Evolutionary conservation across 768 basidiomycete genomes (phyloP).

Genomic region (Leccinellum luteum): DNA sequence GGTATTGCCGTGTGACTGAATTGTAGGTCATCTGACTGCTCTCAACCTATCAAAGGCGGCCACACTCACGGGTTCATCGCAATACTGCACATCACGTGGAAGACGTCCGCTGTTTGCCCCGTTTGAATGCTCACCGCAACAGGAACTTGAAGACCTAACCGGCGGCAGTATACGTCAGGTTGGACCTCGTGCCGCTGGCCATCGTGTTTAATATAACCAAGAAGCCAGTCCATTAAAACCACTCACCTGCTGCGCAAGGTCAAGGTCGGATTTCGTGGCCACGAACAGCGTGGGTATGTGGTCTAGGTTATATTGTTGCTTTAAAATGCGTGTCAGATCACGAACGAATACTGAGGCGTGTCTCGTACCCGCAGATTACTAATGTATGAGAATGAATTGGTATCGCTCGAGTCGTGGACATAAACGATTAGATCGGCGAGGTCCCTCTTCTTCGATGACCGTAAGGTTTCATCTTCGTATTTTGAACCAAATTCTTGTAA

Average conservation of each 20-base stretch:
- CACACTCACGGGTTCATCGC: constrained; percentile 87
- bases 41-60: constrained; percentile 5
- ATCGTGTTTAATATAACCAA: constrained; percentile 7
- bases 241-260: constrained; percentile 88
- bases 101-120: constrained; percentile 82
- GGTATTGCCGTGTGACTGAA: constrained; percentile 65
- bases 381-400: constrained; percentile 98
- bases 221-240: neutral
- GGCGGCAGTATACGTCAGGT: constrained; percentile 93
- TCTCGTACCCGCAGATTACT: constrained; percentile 83
- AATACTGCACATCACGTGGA: constrained; percentile 79
- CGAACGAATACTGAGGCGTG: neutral
- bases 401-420: constrained; percentile 96
- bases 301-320: constrained; percentile 98
- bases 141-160: constrained; percentile 87
- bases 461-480: constrained; percentile 87
- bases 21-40: constrained; percentile 8
- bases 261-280: constrained; percentile 97
- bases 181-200: constrained; percentile 93
- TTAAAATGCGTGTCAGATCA: constrained; percentile 21
- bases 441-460: constrained; percentile 89
- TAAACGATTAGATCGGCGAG: constrained; percentile 93
- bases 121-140: constrained; percentile 91
- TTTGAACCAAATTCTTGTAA: constrained; percentile 96
- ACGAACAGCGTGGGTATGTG: constrained; percentile 96